Evolutionary conservation across 2,329 filamentous ascomycete genomes (phyloP), one percentile per base, ranked within the genome.

Genomic region (Allantophomopsis cytisporea): DNA sequence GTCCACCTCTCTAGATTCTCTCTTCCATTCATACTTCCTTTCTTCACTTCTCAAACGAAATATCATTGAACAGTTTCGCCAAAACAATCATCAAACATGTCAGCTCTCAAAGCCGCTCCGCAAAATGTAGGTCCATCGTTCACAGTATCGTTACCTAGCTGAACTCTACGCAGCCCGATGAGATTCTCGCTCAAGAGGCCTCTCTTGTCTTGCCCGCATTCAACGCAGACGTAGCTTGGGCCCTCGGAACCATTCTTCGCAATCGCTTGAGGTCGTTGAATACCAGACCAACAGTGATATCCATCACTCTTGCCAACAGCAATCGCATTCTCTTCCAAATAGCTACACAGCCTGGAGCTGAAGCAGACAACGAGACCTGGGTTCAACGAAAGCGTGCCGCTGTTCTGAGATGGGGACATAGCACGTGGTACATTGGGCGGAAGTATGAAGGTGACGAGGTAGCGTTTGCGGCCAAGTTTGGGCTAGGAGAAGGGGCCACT

Each of bases 281-380:
- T 41, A 51, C 66, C 7, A 65, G 68, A 36, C 67, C 77, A 1
- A 66, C 68, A 16, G 61, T 83, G 30, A 72, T 84, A 50, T 72
- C 73, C 53, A 82, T 84, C 57, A 63, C 69, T 28, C 66, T 78
- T n/a, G 64, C 73, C 42, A 69, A 72, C 51, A 59, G 57, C 47
- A 56, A 60, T 37, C 78, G 82, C 50, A 64, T 75, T 2, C 60
- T 89, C 14, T 89, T 86, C 64, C 82, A 87, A 54, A 65, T 68
- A 42, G 74, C 72, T 4, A 80, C 78, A 0, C 72, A 80, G 32
- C 61, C 73, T 0, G 83, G 83, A 6, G 73, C 75, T 4, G 65
- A 70, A 43, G 79, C 82, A 0, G 84, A 89, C 56, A 80, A 83
- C 51, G 78, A 83, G 54, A 60, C 60, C 21, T 84, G 79, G 80